A percentile compares a stretch with the other conserved stretches of the same genome.
These are phyloP conservation scores for Acacia pycnantha DNA, from an alignment of 331 rosid species.

Conservation along the genomic window DNA sequence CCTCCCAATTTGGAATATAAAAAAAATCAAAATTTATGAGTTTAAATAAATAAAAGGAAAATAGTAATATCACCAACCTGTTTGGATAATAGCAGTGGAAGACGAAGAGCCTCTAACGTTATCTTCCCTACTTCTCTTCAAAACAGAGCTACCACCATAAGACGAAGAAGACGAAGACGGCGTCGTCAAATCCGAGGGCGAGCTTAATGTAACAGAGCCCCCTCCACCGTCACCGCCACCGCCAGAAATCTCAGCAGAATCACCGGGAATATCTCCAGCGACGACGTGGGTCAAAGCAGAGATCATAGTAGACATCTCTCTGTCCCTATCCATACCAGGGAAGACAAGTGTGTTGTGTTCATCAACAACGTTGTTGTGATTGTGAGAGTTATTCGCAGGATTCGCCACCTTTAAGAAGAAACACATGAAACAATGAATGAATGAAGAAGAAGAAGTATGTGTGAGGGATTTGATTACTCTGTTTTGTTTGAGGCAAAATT, in stretches of 20 bases:
- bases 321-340: conserved; percentile 34
- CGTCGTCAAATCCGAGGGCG: conserved; percentile 14
- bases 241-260: neutral
- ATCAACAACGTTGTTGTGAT: neutral
- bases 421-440: neutral
- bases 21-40: neutral
- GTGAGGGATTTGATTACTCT: neutral
- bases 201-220: neutral
- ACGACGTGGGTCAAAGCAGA: conserved; percentile 43
- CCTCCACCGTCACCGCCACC: neutral
- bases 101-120: conserved; percentile 18
- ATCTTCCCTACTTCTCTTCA: conserved; percentile 44
- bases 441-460: neutral
- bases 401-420: conserved; percentile 31
- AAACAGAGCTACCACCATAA: conserved; percentile 20
- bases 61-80: conserved; percentile 2
- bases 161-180: conserved; percentile 26
- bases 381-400: neutral
- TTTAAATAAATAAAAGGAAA: neutral
- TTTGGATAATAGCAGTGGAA: conserved; percentile 20
- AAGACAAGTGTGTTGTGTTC: conserved; percentile 9
- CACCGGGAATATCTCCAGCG: conserved; percentile 26
- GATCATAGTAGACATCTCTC: conserved; percentile 49
- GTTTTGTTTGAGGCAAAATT: neutral
- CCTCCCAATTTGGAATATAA: neutral